These are phyloP conservation scores for Pichia cephalocereana DNA, from an alignment of 805 yeast genomes.

Conservation along the genomic window DNA sequence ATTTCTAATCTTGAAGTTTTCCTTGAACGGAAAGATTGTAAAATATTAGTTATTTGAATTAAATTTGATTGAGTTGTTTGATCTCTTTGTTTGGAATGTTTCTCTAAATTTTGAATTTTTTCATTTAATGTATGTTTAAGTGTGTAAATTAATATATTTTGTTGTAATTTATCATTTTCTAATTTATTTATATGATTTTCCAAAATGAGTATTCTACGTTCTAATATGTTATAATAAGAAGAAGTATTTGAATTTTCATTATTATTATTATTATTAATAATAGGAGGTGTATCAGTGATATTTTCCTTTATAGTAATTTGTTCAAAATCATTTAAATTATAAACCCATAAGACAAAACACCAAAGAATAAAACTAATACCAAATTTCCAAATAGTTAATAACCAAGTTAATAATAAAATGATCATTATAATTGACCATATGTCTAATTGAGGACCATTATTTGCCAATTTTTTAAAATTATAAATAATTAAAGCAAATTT, in stretches of 20 bases:
- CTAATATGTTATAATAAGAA: neutral
- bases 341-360: slow-evolving; percentile 9
- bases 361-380: slow-evolving; percentile 8
- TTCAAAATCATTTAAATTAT: slow-evolving; percentile 3
- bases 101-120: slow-evolving; percentile 8
- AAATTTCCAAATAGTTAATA: slow-evolving; percentile 6
- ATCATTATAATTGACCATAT: slow-evolving; percentile 7
- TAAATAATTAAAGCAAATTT: slow-evolving; percentile 1
- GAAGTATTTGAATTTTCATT: no score
- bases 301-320: neutral
- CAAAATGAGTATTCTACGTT: slow-evolving; percentile 1
- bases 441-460: slow-evolving; percentile 1
- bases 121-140: slow-evolving; percentile 7
- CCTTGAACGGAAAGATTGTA: neutral
- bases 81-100: neutral
- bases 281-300: no score
- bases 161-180: slow-evolving; percentile 9
- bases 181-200: slow-evolving; percentile 1
- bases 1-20: neutral
- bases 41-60: neutral
- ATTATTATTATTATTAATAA: no score
- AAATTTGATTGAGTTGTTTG: neutral
- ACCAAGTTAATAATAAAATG: slow-evolving; percentile 6
- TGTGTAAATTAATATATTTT: slow-evolving; percentile 8
- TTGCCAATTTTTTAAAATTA: neutral